These are phyloP conservation scores for Thielaviopsis populi DNA, from an alignment of 2,329 filamentous ascomycete genomes.

Conservation along the genomic window DNA sequence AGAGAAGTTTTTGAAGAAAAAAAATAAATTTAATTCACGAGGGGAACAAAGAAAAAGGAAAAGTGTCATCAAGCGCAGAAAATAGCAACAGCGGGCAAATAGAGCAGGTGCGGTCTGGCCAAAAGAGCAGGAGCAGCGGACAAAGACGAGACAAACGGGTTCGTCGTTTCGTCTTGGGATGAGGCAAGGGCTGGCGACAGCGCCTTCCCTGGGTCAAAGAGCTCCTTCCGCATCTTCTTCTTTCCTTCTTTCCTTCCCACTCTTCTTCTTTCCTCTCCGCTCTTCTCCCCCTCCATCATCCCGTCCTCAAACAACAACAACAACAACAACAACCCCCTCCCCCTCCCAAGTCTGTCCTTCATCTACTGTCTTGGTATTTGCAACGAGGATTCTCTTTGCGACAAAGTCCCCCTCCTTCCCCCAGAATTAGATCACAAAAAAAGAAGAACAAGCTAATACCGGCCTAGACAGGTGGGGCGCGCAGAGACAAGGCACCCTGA, in stretches of 20 bases:
- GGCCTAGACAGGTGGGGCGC: background rate
- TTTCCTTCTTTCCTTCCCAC: background rate
- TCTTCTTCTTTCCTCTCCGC: background rate
- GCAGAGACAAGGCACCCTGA: background rate
- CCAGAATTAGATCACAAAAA: background rate
- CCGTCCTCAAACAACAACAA: no score
- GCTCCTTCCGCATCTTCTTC: background rate
- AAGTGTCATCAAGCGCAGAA: conserved; percentile 2
- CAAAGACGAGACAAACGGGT: background rate
- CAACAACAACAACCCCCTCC: no score
- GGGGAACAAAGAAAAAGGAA: conserved; percentile 2
- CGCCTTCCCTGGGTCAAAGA: background rate
- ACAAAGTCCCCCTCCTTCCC: background rate
- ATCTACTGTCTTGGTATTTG: background rate
- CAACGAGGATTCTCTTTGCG: background rate
- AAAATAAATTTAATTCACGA: background rate
- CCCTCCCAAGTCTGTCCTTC: background rate
- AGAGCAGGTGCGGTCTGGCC: background rate
- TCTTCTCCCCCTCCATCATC: background rate
- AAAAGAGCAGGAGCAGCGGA: background rate
- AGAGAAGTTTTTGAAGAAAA: background rate
- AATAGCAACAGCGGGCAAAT: background rate
- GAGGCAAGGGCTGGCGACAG: background rate
- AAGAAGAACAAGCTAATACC: no score
- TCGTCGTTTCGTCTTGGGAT: background rate